These are phyloP conservation scores for Aspergillus sclerotiicarbonarius DNA, from an alignment of 495 filamentous ascomycete genomes.

Conservation along the genomic window DNA sequence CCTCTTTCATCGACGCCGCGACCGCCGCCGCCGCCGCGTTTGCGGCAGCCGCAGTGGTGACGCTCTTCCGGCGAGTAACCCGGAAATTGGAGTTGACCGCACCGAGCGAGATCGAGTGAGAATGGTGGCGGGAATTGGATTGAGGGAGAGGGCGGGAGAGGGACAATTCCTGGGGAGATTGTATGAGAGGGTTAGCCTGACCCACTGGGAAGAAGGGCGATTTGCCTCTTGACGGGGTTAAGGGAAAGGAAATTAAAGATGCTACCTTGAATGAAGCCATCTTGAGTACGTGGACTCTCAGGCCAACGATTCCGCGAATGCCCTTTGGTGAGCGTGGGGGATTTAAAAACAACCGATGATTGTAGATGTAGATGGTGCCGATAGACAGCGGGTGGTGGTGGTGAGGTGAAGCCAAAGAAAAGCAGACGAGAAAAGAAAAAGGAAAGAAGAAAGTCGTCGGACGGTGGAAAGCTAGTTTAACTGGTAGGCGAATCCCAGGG, in stretches of 20 bases:
- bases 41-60: slow-evolving; percentile 68
- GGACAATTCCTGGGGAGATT: slow-evolving; percentile 40
- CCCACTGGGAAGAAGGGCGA: neutral
- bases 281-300: slow-evolving; percentile 30
- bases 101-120: slow-evolving; percentile 77
- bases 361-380: neutral
- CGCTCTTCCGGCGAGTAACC: slow-evolving; percentile 91
- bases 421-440: slow-evolving; percentile 1
- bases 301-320: slow-evolving; percentile 37
- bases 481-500: slow-evolving; percentile 15
- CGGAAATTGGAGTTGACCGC: slow-evolving; percentile 79
- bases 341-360: slow-evolving; percentile 13
- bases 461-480: slow-evolving; percentile 11
- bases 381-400: neutral
- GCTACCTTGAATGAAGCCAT: slow-evolving; percentile 51
- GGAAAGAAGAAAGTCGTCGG: slow-evolving; percentile 5
- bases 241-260: slow-evolving; percentile 8
- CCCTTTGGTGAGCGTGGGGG: slow-evolving; percentile 22
- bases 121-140: slow-evolving; percentile 67
- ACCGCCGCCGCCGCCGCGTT: slow-evolving; percentile 76
- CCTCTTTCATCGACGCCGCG: slow-evolving; percentile 70
- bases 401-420: neutral
- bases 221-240: neutral
- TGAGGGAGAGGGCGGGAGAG: slow-evolving; percentile 45
- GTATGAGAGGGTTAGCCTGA: slow-evolving; percentile 13